Base-by-base conservation (phyloP, 1,139 yeast genomes). In the Zygoascus sp. region DNA sequence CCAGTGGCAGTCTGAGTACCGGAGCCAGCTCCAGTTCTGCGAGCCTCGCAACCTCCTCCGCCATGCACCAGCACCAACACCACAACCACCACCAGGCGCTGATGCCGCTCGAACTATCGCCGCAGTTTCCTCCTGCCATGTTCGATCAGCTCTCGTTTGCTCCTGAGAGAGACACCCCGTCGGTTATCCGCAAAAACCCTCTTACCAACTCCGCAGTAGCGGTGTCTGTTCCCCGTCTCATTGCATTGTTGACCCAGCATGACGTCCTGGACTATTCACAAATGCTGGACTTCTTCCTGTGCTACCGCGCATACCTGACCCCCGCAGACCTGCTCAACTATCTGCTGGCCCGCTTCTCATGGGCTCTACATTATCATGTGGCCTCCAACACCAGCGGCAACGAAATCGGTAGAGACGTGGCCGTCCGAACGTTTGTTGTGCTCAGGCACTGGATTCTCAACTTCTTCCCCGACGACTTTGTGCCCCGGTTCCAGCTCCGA, bases 381-480 rank as follows among this genome's bases (percentile, higher is more conserved):
- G n/a, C n/a, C 25, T 22, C 38, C 34, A 43, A 40, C 28, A 19
- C 37, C 32, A 21, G 16, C 8, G 19, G 35, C 10, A 30, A 41
- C 9, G 75, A 70, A 50, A 62, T 76, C 8, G 95, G 94, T 3
- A 77, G 82, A 53, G 71, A 84, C 44, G 83, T 84, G 1, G 69
- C 87, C n/a, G 76, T 90, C 34, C 75, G 97, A 56, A 83, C 95
- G 0, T 92, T 90, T 69, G 96, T 88, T 34, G 82, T 86, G 30
- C 60, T 92, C 42, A 76, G 97, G 58, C 96, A 88, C 65, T 92
- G 97, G 96, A 67, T 92, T 27, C 67, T 86, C 51, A 90, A 68
- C 51, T 67, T 62, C 48, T 67, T 67, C 51, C 64, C 66, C 10
- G 70, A 67, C 54, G 75, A 70, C 54, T 70, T 70, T 53, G 63